Conservation (phyloP, 805 yeast species). For the Pichia sporocuriosa region DNA sequence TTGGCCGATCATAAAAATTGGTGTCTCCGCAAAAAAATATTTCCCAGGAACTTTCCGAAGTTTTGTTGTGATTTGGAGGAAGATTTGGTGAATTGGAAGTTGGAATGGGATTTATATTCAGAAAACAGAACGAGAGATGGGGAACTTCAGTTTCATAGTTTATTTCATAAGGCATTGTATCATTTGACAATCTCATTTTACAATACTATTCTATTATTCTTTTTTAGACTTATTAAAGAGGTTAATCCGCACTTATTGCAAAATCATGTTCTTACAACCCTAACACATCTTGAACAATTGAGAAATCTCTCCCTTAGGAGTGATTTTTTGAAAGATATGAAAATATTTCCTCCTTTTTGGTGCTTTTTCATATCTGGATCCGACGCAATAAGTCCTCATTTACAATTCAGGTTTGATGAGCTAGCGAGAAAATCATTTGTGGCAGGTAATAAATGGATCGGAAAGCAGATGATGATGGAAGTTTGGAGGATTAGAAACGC, state of each 20-base stretch:
- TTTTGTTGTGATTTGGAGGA: conserved; percentile 51
- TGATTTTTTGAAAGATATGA: conserved; percentile 18
- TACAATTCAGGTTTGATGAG: conserved; percentile 31
- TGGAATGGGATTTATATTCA: conserved; percentile 37
- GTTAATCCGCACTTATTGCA: conserved; percentile 32
- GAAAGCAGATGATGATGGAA: conserved; percentile 47
- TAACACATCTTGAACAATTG: conserved; percentile 32
- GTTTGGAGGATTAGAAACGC: conserved; percentile 38
- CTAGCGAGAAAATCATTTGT: conserved; percentile 29
- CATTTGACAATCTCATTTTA: conserved; percentile 37
- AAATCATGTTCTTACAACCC: conserved; percentile 28
- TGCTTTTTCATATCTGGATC: conserved; percentile 39
- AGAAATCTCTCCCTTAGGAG: conserved; percentile 17
- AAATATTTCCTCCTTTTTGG: conserved; percentile 42
- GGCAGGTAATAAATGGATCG: conserved; percentile 44
- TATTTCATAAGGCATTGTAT: conserved; percentile 36
- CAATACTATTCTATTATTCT: conserved; percentile 38
- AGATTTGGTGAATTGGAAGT: conserved; percentile 39
- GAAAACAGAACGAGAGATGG: conserved; percentile 13
- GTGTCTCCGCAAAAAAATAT: conserved; percentile 34
- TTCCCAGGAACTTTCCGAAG: conserved; percentile 49
- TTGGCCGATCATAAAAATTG: conserved; percentile 48
- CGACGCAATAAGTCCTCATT: conserved; percentile 29
- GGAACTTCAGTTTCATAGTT: conserved; percentile 26
- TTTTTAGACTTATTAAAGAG: conserved; percentile 40